Percentiles rank a stretch among this genome's conserved stretches.
phyloP scores from a whole-genome alignment of 371 early-diverging fungal species.

The Mortierella sp. region DNA sequence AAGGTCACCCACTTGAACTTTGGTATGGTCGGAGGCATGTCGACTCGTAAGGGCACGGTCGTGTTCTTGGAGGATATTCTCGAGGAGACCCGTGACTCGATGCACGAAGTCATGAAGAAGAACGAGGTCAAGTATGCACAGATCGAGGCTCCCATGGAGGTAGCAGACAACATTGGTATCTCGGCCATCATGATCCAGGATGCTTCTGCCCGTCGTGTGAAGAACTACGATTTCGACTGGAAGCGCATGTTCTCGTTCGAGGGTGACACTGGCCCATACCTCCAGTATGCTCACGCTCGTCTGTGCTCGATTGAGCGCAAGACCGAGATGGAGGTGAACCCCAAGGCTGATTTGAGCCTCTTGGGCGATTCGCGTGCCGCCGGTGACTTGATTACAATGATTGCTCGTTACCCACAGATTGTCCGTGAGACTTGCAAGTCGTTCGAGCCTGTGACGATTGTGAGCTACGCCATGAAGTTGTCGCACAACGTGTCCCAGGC shows the following conservation, averaged over 20 bases:
- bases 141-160: constrained; percentile 84
- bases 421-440: constrained; percentile 70
- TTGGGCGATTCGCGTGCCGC: constrained; percentile 80
- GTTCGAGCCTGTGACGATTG: constrained; percentile 95
- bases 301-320: constrained; percentile 95
- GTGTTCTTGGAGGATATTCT: constrained; percentile 99
- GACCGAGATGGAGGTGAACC: constrained; percentile 66
- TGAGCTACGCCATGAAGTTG: constrained; percentile 93
- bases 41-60: constrained; percentile 97
- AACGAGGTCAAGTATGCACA: constrained; percentile 89
- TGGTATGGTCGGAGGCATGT: constrained; percentile 99
- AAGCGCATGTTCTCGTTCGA: constrained; percentile 96
- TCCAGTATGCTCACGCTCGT: constrained; percentile 98
- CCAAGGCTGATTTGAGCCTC: constrained; percentile 68
- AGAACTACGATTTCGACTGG: constrained; percentile 98
- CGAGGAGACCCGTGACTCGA: constrained; percentile 88
- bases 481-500: constrained; percentile 87
- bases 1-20: constrained; percentile 94
- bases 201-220: constrained; percentile 94
- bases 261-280: constrained; percentile 99
- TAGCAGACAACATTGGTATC: constrained; percentile 85
- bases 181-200: constrained; percentile 98
- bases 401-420: constrained; percentile 94
- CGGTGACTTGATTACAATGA: constrained; percentile 77
- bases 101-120: constrained; percentile 94